Evolutionary conservation across 805 yeast species (phyloP).

Genomic region (Lipomyces japonicus): DNA sequence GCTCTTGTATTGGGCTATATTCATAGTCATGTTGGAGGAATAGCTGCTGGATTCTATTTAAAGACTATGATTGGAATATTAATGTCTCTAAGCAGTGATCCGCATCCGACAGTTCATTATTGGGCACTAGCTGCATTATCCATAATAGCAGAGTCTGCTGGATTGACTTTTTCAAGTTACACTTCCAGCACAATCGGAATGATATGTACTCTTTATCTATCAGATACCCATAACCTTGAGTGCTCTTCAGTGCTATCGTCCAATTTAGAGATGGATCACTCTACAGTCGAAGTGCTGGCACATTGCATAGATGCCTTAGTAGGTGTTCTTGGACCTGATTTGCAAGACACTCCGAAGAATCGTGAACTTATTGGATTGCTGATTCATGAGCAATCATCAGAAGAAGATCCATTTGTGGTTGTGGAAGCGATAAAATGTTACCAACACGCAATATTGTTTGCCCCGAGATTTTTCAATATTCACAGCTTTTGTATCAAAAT

Average conservation of each 20-base stretch:
- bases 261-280: constrained; percentile 47
- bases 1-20: constrained; percentile 50
- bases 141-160: constrained; percentile 54
- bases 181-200: constrained; percentile 46
- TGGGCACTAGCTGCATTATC: constrained; percentile 64
- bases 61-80: constrained; percentile 53
- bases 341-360: constrained; percentile 32
- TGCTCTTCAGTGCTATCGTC: constrained; percentile 45
- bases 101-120: constrained; percentile 78
- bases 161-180: constrained; percentile 44
- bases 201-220: constrained; percentile 41
- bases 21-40: constrained; percentile 41
- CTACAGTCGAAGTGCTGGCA: constrained; percentile 46
- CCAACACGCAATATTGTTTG: constrained; percentile 50
- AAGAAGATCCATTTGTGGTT: constrained; percentile 34
- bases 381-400: constrained; percentile 39
- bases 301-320: constrained; percentile 47
- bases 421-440: constrained; percentile 42
- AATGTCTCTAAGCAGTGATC: constrained; percentile 62
- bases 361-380: constrained; percentile 37
- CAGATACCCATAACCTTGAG: constrained; percentile 51
- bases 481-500: constrained; percentile 33
- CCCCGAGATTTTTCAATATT: constrained; percentile 39
- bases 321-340: constrained; percentile 57
- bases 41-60: constrained; percentile 41